Percentiles rank a stretch among this genome's conserved stretches.
Evolutionary conservation across 495 filamentous ascomycete genomes (phyloP).

Genomic region (Penicillium maclennaniae): DNA sequence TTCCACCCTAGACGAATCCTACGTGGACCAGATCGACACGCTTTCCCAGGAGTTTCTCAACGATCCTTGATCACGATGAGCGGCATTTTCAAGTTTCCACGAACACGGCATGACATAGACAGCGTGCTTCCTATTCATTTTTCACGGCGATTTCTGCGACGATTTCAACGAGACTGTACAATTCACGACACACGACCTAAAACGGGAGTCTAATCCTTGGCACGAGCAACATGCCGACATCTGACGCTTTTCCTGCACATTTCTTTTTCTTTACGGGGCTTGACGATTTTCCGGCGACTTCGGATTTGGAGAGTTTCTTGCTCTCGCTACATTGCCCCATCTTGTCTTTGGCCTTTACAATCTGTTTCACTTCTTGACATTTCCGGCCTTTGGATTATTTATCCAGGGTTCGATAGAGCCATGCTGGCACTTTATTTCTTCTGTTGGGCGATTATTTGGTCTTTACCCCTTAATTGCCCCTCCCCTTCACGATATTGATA

Average conservation of each 20-base stretch:
- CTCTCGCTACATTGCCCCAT: constrained; percentile 1
- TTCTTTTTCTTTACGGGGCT: constrained; percentile 4
- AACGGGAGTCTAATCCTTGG: constrained; percentile 20
- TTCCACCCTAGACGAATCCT: constrained; percentile 32
- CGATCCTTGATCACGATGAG: constrained; percentile 17
- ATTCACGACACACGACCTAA: constrained; percentile 22
- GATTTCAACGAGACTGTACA: constrained; percentile 26
- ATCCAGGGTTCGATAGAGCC: background rate
- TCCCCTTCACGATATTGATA: constrained; percentile 17
- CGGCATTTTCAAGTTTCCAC: constrained; percentile 3
- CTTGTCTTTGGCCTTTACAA: background rate
- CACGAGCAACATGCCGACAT: constrained; percentile 7
- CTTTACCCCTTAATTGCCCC: constrained; percentile 12
- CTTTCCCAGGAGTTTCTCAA: constrained; percentile 27
- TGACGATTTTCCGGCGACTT: constrained; percentile 1
- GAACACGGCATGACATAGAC: constrained; percentile 16
- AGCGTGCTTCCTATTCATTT: constrained; percentile 9
- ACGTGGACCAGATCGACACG: constrained; percentile 27
- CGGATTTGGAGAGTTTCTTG: constrained; percentile 10
- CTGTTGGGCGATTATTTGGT: background rate
- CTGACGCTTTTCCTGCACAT: constrained; percentile 6
- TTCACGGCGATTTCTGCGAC: constrained; percentile 18
- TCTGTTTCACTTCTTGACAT: background rate
- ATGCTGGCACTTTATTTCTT: constrained; percentile 5
- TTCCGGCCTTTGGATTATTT: background rate